Conservation (phyloP, 306 rosid species). For the Prinsepia uniflora region DNA sequence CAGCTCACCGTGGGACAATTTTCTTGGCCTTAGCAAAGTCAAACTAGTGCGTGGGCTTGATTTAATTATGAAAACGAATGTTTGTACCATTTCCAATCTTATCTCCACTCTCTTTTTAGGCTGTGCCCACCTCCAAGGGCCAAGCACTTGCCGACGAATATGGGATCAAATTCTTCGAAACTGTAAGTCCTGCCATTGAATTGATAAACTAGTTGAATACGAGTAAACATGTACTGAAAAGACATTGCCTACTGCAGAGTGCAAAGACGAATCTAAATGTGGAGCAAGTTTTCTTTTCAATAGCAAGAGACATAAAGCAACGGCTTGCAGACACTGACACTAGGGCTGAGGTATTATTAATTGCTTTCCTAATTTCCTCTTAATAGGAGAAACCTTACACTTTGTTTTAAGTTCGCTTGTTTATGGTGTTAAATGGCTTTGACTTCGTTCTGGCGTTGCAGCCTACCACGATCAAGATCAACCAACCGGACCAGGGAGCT, state of each 20-base stretch:
- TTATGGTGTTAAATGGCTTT: slow-evolving; percentile 4
- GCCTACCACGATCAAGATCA: slow-evolving; percentile 71
- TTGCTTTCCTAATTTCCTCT: not conserved
- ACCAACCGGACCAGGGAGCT: slow-evolving; percentile 53
- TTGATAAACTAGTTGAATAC: slow-evolving; percentile 14
- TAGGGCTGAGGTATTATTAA: slow-evolving; percentile 53
- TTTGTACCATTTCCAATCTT: not conserved
- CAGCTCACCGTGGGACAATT: not conserved
- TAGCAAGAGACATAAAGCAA: slow-evolving; percentile 81
- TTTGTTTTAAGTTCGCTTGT: not conserved
- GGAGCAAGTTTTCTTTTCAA: slow-evolving; percentile 90
- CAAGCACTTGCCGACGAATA: slow-evolving; percentile 96
- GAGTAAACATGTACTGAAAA: slow-evolving; percentile 13
- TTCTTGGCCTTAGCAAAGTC: not conserved
- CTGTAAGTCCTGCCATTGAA: slow-evolving; percentile 55
- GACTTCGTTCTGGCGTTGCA: slow-evolving; percentile 28
- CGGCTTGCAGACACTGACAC: slow-evolving; percentile 76
- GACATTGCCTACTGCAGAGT: slow-evolving; percentile 48
- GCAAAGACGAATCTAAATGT: slow-evolving; percentile 93
- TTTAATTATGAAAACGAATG: not conserved
- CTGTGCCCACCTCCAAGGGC: slow-evolving; percentile 87
- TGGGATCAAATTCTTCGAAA: slow-evolving; percentile 92
- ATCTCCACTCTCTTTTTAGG: slow-evolving; percentile 37
- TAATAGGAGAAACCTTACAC: not conserved
- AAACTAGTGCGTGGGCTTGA: not conserved